Conservation (phyloP, 805 yeast species). For the Saturnispora bothae region DNA sequence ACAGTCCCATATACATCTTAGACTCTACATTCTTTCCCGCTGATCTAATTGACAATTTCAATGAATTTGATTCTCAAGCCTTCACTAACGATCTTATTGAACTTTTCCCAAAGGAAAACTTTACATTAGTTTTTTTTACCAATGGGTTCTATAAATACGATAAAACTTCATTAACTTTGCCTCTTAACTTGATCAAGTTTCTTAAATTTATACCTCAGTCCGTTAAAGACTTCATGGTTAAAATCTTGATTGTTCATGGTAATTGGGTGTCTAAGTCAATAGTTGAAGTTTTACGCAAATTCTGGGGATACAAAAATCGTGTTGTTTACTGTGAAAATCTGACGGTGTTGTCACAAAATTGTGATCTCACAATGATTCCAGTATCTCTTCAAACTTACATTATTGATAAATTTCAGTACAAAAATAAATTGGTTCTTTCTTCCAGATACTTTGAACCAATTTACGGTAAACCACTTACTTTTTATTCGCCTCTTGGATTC, state of each 20-base stretch:
- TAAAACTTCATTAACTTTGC: slow-evolving; percentile 16
- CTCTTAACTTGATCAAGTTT: slow-evolving; percentile 30
- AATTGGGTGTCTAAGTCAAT: slow-evolving; percentile 80
- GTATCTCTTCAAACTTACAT: slow-evolving; percentile 68
- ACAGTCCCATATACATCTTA: slow-evolving; percentile 66
- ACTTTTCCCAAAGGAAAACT: slow-evolving; percentile 50
- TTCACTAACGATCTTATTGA: slow-evolving; percentile 48
- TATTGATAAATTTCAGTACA: slow-evolving; percentile 41
- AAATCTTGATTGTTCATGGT: slow-evolving; percentile 77
- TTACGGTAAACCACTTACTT: slow-evolving; percentile 24
- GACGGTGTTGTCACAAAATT: slow-evolving; percentile 31
- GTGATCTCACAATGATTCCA: slow-evolving; percentile 70
- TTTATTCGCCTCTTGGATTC: slow-evolving; percentile 14
- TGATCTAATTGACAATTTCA: slow-evolving; percentile 21
- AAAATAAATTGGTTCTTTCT: slow-evolving; percentile 23
- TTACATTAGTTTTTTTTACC: slow-evolving; percentile 65
- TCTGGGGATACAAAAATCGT: slow-evolving; percentile 23
- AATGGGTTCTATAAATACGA: slow-evolving; percentile 56
- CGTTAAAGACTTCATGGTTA: slow-evolving; percentile 42
- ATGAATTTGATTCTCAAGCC: slow-evolving; percentile 30
- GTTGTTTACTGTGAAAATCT: slow-evolving; percentile 29
- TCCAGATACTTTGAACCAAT: slow-evolving; percentile 32
- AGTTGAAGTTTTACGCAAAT: slow-evolving; percentile 58
- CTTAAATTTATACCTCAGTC: slow-evolving; percentile 47
- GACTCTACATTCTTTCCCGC: slow-evolving; percentile 78